Evolutionary conservation across 768 basidiomycete genomes (phyloP).

Genomic region (Amanita brunnescens): DNA sequence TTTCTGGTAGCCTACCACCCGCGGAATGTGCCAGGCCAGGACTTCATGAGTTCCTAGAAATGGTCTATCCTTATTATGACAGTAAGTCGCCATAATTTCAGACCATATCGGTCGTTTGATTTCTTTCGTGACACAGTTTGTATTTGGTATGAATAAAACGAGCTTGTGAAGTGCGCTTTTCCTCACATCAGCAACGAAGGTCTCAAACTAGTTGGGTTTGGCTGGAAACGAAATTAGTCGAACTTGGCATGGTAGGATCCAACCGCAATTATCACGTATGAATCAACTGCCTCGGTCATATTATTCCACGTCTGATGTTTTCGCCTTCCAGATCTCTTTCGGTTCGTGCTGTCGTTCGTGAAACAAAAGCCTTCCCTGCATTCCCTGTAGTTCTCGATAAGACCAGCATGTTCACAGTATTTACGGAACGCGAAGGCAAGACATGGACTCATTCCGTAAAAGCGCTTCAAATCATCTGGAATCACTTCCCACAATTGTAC

Average conservation of each 20-base stretch:
- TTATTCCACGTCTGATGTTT: neutral
- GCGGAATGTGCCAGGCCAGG: slow-evolving; percentile 76
- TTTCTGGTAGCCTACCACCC: slow-evolving; percentile 73
- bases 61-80: slow-evolving; percentile 77
- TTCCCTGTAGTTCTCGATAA: slow-evolving; percentile 63
- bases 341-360: slow-evolving; percentile 26
- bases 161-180: neutral
- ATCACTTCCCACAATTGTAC: slow-evolving; percentile 75
- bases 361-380: neutral
- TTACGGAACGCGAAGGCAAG: slow-evolving; percentile 61
- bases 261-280: slow-evolving; percentile 60
- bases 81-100: slow-evolving; percentile 27
- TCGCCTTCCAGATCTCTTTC: slow-evolving; percentile 45
- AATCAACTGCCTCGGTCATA: neutral
- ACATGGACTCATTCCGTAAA: slow-evolving; percentile 79
- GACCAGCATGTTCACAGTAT: slow-evolving; percentile 84
- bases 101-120: neutral
- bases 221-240: slow-evolving; percentile 82
- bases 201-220: slow-evolving; percentile 85
- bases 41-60: slow-evolving; percentile 77
- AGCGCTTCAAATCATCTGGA: slow-evolving; percentile 80
- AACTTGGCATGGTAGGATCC: slow-evolving; percentile 76
- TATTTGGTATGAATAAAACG: slow-evolving; percentile 59
- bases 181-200: slow-evolving; percentile 28
- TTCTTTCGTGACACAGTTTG: slow-evolving; percentile 38